phyloP scores from a whole-genome alignment of 1,284 basidiomycete species.

The Ganoderma boninense region DNA sequence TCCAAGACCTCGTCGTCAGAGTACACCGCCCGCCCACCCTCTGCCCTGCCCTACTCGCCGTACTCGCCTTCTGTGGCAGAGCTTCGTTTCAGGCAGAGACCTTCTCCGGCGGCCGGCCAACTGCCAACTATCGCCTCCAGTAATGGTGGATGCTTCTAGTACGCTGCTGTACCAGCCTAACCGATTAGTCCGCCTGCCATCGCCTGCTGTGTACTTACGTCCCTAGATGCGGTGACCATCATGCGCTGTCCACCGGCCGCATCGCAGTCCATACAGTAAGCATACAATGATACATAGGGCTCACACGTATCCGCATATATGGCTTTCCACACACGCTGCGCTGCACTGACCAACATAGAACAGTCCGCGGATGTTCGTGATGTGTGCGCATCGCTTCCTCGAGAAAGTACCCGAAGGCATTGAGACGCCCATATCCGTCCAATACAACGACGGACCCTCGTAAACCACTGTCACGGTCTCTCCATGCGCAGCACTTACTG shows the following conservation, averaged over 20 bases:
- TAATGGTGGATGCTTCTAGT: slow-evolving; percentile 1
- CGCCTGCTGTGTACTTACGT: background rate
- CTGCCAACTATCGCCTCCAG: slow-evolving; percentile 2
- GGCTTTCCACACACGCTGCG: background rate
- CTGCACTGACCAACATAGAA: background rate
- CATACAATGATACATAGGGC: no score
- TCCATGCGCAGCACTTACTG: background rate
- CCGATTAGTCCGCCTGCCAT: slow-evolving; percentile 4
- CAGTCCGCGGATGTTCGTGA: background rate
- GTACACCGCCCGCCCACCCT: background rate
- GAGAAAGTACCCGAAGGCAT: background rate
- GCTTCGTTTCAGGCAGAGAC: background rate
- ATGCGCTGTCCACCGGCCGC: background rate
- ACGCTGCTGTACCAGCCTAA: background rate
- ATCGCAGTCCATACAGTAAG: background rate
- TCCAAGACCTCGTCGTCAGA: background rate
- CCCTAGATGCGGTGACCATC: background rate
- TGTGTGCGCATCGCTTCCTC: background rate
- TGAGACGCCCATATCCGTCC: slow-evolving; percentile 7
- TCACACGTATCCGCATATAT: background rate
- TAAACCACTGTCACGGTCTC: no score
- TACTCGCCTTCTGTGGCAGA: background rate
- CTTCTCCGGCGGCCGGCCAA: background rate
- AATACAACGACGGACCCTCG: background rate
- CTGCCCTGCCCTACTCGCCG: background rate